Percentiles rank a stretch among this genome's conserved stretches.
These are phyloP conservation scores for Periconia digitata DNA, from an alignment of 2,329 filamentous ascomycete species.

Conservation along the genomic window DNA sequence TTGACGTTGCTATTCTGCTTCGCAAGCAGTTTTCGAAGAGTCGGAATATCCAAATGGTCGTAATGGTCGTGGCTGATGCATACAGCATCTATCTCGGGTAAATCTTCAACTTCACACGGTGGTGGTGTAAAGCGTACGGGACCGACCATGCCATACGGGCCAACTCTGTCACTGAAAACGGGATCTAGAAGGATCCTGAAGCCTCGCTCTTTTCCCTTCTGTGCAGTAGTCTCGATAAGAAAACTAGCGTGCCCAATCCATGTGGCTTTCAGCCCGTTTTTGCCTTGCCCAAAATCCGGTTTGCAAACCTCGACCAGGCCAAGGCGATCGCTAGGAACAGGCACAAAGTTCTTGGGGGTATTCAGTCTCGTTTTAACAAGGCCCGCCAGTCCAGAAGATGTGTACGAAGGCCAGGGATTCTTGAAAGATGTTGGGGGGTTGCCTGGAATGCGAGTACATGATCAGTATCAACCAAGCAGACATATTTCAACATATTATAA, in stretches of 20 bases:
- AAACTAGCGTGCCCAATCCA: slow-evolving; percentile 57
- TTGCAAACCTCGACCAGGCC: slow-evolving; percentile 47
- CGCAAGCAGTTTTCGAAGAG: slow-evolving; percentile 46
- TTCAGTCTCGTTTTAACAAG: slow-evolving; percentile 42
- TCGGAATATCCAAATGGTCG: slow-evolving; percentile 55
- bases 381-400: slow-evolving; percentile 22
- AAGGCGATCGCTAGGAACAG: slow-evolving; percentile 45
- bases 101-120: slow-evolving; percentile 52
- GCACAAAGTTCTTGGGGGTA: slow-evolving; percentile 48
- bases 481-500: no score
- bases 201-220: slow-evolving; percentile 35
- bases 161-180: slow-evolving; percentile 54
- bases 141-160: slow-evolving; percentile 50
- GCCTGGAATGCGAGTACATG: no score
- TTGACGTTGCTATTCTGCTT: slow-evolving; percentile 41
- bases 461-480: no score
- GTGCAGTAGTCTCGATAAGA: slow-evolving; percentile 47
- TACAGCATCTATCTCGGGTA: slow-evolving; percentile 56
- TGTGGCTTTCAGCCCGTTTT: slow-evolving; percentile 46
- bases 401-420: slow-evolving; percentile 54
- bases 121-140: slow-evolving; percentile 56
- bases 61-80: slow-evolving; percentile 60
- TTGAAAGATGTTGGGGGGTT: slow-evolving; percentile 49
- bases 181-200: slow-evolving; percentile 56
- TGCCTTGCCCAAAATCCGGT: slow-evolving; percentile 43